phyloP scores from a whole-genome alignment of 495 filamentous ascomycete species.

The Pyrenula aspistea region DNA sequence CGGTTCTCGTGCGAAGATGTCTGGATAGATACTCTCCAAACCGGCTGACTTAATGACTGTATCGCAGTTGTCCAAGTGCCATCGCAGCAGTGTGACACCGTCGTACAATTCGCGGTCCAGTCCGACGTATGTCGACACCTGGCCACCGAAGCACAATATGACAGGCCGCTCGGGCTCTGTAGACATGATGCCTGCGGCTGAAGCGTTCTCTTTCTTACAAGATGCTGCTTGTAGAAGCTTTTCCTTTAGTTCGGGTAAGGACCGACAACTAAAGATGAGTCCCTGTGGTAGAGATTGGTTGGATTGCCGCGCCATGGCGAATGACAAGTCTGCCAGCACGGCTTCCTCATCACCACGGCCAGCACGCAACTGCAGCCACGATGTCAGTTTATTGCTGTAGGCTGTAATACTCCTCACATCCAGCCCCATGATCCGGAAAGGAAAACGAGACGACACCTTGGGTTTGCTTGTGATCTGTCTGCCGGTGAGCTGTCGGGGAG shows the following conservation, averaged over 20 bases:
- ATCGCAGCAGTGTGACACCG: conserved; percentile 17
- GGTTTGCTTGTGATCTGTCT: too few species aligned
- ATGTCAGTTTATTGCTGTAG: neutral
- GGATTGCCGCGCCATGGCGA: conserved; percentile 23
- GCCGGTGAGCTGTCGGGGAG: neutral
- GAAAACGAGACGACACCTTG: neutral
- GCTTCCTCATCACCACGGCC: neutral
- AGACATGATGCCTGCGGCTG: neutral
- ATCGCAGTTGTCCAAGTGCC: conserved; percentile 28
- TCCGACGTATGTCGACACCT: conserved; percentile 30
- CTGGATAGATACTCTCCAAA: conserved; percentile 27
- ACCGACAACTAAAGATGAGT: conserved; percentile 18
- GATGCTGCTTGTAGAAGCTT: conserved; percentile 7
- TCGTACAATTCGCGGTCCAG: conserved; percentile 26
- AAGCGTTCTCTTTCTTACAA: conserved; percentile 1
- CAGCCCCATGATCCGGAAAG: conserved; percentile 6
- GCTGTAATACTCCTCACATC: neutral
- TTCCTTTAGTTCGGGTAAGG: conserved; percentile 19
- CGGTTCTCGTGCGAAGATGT: conserved; percentile 29
- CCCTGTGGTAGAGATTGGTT: conserved; percentile 19
- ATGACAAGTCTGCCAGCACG: conserved; percentile 21
- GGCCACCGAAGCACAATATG: conserved; percentile 43
- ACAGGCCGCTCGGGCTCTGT: conserved; percentile 16
- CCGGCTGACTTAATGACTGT: conserved; percentile 13
- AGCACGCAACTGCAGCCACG: neutral